These are phyloP conservation scores for Tetrahymena malaccensis DNA, from an alignment of 73 alveolate genomes.

Conservation along the genomic window DNA sequence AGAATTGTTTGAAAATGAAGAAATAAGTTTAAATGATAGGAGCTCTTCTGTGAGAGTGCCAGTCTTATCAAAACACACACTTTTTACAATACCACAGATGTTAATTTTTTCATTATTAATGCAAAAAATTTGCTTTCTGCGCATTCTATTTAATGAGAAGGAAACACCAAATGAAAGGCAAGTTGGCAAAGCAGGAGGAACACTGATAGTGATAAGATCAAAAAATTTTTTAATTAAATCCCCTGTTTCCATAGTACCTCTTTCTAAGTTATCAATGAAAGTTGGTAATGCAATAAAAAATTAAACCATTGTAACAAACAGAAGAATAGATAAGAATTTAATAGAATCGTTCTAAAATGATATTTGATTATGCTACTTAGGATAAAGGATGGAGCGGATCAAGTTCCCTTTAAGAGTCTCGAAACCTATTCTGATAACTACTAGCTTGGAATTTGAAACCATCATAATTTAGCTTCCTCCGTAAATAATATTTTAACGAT, in stretches of 20 bases:
- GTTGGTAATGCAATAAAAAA: conserved; percentile 7
- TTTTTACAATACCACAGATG: conserved; percentile 75
- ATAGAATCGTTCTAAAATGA: conserved; percentile 48
- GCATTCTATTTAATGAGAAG: conserved; percentile 60
- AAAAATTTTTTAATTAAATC: conserved; percentile 18
- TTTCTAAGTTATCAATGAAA: background rate
- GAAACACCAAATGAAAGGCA: conserved; percentile 65
- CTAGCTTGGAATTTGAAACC: conserved; percentile 10
- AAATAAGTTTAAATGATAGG: background rate
- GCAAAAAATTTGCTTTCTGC: conserved; percentile 55
- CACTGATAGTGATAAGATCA: conserved; percentile 56
- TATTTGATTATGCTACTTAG: conserved; percentile 50
- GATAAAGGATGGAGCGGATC: conserved; percentile 58
- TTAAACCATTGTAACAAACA: background rate
- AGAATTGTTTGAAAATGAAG: background rate
- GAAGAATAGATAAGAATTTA: conserved; percentile 23
- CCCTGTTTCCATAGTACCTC: background rate
- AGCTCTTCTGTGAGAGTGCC: conserved; percentile 89
- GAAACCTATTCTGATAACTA: conserved; percentile 59
- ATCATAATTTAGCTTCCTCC: background rate
- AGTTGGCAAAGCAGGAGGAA: conserved; percentile 79
- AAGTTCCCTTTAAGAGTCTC: conserved; percentile 62
- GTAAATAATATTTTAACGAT: conserved; percentile 2
- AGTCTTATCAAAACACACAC: conserved; percentile 90
- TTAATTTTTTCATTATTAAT: conserved; percentile 78